These are phyloP conservation scores for Raddia guianensis DNA, from an alignment of 176 grass and related monocot species.

Conservation along the genomic window DNA sequence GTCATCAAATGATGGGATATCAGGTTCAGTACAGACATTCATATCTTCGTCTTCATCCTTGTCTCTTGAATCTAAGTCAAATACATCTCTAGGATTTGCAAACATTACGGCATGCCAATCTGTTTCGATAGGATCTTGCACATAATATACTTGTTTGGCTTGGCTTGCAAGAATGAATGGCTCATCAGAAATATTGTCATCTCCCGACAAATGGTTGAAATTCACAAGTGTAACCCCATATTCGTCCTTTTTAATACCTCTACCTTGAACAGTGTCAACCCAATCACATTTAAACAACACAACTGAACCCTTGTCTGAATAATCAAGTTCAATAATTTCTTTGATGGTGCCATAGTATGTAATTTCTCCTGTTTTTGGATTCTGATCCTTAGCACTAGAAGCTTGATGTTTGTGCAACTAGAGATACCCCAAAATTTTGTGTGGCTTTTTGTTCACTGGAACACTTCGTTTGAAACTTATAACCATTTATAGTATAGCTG, in stretches of 20 bases:
- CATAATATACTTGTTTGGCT: conserved; percentile 27
- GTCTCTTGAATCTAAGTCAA: not conserved
- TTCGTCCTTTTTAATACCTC: not conserved
- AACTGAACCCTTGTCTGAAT: not conserved
- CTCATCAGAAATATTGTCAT: conserved; percentile 4
- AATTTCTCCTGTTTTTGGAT: not conserved
- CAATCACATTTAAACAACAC: conserved; percentile 19
- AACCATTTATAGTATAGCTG: not conserved
- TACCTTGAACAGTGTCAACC: not conserved
- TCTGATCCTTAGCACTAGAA: conserved; percentile 14
- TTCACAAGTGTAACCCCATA: conserved; percentile 21
- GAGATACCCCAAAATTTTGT: not conserved
- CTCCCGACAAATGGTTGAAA: conserved; percentile 18
- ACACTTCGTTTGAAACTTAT: not conserved
- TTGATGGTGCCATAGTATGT: not conserved
- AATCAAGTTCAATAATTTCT: not conserved
- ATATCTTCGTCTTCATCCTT: no score
- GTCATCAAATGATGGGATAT: no score
- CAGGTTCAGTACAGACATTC: no score
- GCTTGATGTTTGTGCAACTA: conserved; percentile 1
- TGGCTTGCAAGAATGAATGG: conserved; percentile 34
- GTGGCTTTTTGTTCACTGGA: not conserved
- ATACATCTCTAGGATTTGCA: not conserved
- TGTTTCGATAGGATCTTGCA: no score
- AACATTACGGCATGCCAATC: no score